Evolutionary conservation across 345 rosid genomes (phyloP), one percentile per base, ranked within the genome.

Genomic region (Brassica cretica): DNA sequence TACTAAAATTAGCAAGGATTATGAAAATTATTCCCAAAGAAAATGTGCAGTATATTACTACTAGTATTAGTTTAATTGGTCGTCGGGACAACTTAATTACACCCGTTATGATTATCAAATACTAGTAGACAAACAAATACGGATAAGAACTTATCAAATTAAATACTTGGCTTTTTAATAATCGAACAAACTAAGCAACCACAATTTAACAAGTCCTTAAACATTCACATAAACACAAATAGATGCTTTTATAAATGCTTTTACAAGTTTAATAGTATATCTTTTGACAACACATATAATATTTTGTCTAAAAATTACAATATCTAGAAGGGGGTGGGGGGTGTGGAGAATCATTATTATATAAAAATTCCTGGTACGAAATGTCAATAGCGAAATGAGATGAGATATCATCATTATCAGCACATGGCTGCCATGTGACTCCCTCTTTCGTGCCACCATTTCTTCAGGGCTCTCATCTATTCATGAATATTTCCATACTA

Each of bases 351-450:
- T n/a, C 56, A 5, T 49, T 49, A 9, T 5, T 49, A n/a, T n/a
- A 49, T 49, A 68, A 62, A 51, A 68, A 74, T 53, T 33, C 39
- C 63, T 68, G 75, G 82, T 60, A 35, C 14, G 53, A 69, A 74
- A 79, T 61, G 74, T 79, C 82, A 79, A 74, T 62, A 74, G 35
- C 62, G 72, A 64, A 12, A 64, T 12, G 64, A 78, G 72, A 72
- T 59, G 61, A 66, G 63, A 65, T 65, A n/a, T 49, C 18, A 49
- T 49, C 68, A 66, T 24, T 41, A 67, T 65, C 39, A 72, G 66
- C 82, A 80, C 79, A 80, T 80, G 82, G 82, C 62, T 63, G 6
- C 75, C 82, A 80, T 80, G 82, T 80, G 82, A 80, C 24, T 64
- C 71, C 14, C 46, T 60, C 49, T 68, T 69, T 69, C 29, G 27